A percentile compares a stretch with the other conserved stretches of the same genome.
These are phyloP conservation scores for Phialophora expanda DNA, from an alignment of 2,329 filamentous ascomycete species.

Conservation along the genomic window DNA sequence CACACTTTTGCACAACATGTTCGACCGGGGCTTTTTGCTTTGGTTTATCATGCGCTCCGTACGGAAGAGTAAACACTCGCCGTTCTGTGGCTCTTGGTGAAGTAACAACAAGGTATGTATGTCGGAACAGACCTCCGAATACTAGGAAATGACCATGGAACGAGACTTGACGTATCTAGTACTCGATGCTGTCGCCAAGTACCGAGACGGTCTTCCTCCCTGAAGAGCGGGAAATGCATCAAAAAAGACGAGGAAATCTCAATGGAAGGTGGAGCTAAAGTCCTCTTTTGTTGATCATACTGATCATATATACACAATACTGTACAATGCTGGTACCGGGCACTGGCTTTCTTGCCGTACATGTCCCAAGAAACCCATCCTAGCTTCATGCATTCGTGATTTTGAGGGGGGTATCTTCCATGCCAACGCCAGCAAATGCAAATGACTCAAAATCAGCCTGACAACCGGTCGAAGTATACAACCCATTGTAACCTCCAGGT, in stretches of 20 bases:
- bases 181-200: too few relatives aligned
- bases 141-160: too few relatives aligned
- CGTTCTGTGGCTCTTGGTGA: too few relatives aligned
- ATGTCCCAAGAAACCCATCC: not conserved
- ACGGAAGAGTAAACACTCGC: too few relatives aligned
- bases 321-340: not conserved
- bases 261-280: not conserved
- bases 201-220: not conserved
- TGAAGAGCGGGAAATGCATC: not conserved
- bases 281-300: not conserved
- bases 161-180: too few relatives aligned
- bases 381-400: not conserved
- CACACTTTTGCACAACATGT: too few relatives aligned
- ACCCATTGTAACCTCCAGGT: not conserved
- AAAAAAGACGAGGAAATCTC: not conserved
- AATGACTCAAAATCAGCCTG: not conserved
- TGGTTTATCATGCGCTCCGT: too few relatives aligned
- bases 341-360: not conserved
- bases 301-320: not conserved
- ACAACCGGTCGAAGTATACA: not conserved
- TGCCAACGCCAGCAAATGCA: constrained; percentile 1
- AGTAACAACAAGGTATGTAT: too few relatives aligned
- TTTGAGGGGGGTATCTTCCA: constrained; percentile 3
- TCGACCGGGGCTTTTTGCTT: too few relatives aligned
- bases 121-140: too few relatives aligned